These are phyloP conservation scores for Brassica hybrid DNA, from an alignment of 441 rosid genomes.

Conservation along the genomic window DNA sequence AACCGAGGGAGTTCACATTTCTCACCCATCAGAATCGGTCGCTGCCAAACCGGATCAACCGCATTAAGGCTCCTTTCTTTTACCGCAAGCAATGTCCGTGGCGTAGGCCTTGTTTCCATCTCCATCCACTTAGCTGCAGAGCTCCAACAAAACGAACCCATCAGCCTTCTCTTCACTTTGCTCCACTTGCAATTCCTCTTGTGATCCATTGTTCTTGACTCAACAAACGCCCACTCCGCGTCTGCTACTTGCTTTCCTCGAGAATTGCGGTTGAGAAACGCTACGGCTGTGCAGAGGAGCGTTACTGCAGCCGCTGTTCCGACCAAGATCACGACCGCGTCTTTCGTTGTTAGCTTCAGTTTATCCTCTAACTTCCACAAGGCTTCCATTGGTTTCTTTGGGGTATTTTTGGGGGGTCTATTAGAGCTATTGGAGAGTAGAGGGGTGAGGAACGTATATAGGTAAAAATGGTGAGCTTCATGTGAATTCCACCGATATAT, in stretches of 20 bases:
- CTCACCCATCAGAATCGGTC: constrained; percentile 89
- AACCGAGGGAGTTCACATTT: constrained; percentile 82
- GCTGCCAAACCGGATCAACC: constrained; percentile 74
- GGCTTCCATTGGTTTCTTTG: constrained; percentile 57
- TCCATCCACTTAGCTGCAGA: constrained; percentile 62
- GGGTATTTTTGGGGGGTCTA: neutral
- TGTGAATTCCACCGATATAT: constrained; percentile 57
- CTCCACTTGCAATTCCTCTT: no score
- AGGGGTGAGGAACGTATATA: constrained; percentile 29
- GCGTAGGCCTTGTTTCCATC: constrained; percentile 21
- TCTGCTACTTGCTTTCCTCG: constrained; percentile 40
- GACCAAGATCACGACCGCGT: constrained; percentile 52
- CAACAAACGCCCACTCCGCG: constrained; percentile 24
- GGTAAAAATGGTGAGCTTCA: constrained; percentile 47
- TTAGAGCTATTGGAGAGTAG: neutral
- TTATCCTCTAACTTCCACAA: constrained; percentile 68
- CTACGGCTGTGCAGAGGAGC: constrained; percentile 51
- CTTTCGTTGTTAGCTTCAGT: constrained; percentile 60
- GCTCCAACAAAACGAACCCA: constrained; percentile 76
- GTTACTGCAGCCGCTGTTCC: constrained; percentile 50
- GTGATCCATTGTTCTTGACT: neutral
- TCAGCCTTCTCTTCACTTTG: constrained; percentile 49
- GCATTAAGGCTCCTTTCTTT: constrained; percentile 62
- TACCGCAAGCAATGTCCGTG: constrained; percentile 40
- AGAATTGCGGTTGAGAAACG: constrained; percentile 48